phyloP scores from a whole-genome alignment of 2,329 filamentous ascomycete genomes.

The Talaromyces sp. region DNA sequence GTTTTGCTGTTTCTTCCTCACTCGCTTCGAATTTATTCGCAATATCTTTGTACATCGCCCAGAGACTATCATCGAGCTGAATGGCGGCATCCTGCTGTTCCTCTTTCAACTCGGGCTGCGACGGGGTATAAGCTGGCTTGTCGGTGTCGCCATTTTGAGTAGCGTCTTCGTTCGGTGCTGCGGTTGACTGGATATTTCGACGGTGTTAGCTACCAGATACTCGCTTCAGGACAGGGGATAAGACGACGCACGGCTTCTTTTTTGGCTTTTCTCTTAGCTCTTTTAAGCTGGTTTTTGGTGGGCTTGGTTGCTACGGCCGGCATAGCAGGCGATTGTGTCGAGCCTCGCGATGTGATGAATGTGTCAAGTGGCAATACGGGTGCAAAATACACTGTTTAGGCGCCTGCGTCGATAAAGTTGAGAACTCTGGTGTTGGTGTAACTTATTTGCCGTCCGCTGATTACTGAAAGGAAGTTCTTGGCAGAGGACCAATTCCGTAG shows the following conservation, averaged over 20 bases:
- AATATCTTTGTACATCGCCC: constrained; percentile 77
- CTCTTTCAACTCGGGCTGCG: constrained; percentile 2
- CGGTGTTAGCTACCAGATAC: not conserved
- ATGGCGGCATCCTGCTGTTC: not conserved
- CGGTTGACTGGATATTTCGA: not conserved
- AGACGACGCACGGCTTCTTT: constrained; percentile 8
- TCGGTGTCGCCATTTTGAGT: not conserved
- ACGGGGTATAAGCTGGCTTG: not conserved
- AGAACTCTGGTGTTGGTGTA: too few species aligned
- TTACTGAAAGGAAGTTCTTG: too few species aligned
- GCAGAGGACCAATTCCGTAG: too few species aligned
- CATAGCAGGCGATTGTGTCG: constrained; percentile 8
- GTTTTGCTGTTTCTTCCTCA: constrained; percentile 58
- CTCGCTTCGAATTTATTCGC: constrained; percentile 72
- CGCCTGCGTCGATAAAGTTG: too few species aligned
- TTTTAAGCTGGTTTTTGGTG: constrained; percentile 19
- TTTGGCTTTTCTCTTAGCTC: constrained; percentile 18
- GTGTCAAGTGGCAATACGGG: too few species aligned
- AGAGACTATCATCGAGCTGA: constrained; percentile 65
- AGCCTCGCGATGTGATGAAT: not conserved
- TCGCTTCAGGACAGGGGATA: not conserved
- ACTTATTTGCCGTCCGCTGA: too few species aligned
- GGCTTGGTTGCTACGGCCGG: constrained; percentile 13
- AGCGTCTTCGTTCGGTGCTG: not conserved
- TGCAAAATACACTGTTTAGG: too few species aligned